Percentiles rank a stretch among this genome's conserved stretches.
Conservation (phyloP, 345 rosid species). For the Acer negundo region DNA sequence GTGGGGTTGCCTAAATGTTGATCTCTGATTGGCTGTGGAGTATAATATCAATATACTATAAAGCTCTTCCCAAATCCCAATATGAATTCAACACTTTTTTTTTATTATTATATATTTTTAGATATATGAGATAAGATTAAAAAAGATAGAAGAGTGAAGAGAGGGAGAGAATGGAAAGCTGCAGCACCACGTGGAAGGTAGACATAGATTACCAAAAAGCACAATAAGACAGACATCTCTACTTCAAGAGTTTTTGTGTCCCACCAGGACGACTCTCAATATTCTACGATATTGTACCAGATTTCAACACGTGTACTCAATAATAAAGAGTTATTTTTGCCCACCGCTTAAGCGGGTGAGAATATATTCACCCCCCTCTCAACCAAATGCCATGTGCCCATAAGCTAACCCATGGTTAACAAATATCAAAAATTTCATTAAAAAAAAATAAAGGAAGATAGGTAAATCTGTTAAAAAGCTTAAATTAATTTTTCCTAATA, state of each 20-base stretch:
- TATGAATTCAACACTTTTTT: not conserved
- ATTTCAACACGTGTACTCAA: constrained; percentile 27
- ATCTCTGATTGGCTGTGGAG: not conserved
- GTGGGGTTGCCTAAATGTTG: constrained; percentile 7
- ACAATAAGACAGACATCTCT: constrained; percentile 17
- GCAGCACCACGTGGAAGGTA: constrained; percentile 31
- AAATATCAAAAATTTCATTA: too few species aligned
- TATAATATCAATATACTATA: not conserved
- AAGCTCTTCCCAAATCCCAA: not conserved
- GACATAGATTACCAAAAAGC: constrained; percentile 16
- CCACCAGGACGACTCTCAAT: constrained; percentile 30
- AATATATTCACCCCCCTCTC: too few species aligned
- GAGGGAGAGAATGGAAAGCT: constrained; percentile 1
- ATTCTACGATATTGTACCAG: constrained; percentile 14
- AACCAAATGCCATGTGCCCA: too few species aligned
- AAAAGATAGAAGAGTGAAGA: not conserved
- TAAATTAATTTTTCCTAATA: too few species aligned
- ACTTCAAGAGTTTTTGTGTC: constrained; percentile 18
- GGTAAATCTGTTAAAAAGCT: too few species aligned
- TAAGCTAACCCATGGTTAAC: too few species aligned
- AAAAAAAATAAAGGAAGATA: too few species aligned
- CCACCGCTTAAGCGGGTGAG: too few species aligned
- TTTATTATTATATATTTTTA: not conserved
- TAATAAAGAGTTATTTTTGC: not conserved
- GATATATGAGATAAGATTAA: constrained; percentile 12